These are phyloP conservation scores for Phalaenopsis aphrodite DNA, from an alignment of 106 monocot genomes.

Conservation along the genomic window DNA sequence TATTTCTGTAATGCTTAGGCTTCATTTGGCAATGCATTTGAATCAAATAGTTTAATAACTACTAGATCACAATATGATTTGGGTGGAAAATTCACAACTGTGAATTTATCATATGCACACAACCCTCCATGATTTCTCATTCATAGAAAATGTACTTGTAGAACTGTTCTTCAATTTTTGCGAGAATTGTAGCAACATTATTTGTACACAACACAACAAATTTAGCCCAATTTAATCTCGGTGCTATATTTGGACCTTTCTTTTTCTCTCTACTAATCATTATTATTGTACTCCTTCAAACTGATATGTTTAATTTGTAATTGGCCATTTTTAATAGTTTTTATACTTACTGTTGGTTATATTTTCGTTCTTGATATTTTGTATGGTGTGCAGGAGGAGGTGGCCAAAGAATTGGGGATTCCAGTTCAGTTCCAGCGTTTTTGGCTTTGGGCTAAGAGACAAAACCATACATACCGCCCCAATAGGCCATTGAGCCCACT, in stretches of 20 bases:
- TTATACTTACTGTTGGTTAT: neutral
- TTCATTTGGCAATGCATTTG: too few relatives aligned
- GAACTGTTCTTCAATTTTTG: too few relatives aligned
- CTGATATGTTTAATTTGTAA: neutral
- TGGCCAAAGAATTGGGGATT: conserved; percentile 87
- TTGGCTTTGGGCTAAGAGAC: conserved; percentile 99
- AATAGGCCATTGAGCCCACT: conserved; percentile 69
- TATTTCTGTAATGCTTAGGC: too few relatives aligned
- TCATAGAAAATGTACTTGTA: too few relatives aligned
- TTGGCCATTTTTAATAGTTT: neutral
- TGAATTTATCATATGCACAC: too few relatives aligned
- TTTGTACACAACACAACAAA: neutral
- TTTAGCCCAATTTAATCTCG: neutral
- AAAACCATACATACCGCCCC: conserved; percentile 97
- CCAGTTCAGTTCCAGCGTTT: conserved; percentile 89
- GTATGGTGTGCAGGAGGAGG: conserved; percentile 55
- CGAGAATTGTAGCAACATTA: too few relatives aligned
- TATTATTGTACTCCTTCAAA: neutral
- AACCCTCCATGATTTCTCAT: too few relatives aligned
- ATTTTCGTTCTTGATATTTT: neutral
- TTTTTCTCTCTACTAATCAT: neutral
- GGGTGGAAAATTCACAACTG: too few relatives aligned
- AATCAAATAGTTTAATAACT: too few relatives aligned
- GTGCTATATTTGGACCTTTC: neutral
- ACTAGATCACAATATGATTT: too few relatives aligned